Conservation (phyloP, 140 eudicot species). For the Cichorium intybus region DNA sequence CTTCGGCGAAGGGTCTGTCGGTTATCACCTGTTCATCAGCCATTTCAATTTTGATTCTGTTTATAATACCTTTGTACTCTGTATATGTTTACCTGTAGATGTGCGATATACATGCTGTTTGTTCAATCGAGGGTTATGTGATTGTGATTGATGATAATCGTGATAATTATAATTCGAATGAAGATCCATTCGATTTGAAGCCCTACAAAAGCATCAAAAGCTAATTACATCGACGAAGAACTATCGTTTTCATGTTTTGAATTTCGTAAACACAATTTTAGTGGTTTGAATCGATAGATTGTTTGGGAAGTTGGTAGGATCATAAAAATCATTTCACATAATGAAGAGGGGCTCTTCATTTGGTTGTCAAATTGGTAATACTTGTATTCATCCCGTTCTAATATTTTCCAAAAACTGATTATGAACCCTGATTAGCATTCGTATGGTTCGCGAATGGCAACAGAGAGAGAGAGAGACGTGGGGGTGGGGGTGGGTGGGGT, state of each 20-base stretch:
- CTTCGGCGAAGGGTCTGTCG: conserved; percentile 51
- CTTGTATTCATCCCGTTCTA: too few species aligned
- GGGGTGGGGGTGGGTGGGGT: too few species aligned
- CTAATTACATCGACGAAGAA: not conserved
- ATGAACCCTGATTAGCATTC: not conserved
- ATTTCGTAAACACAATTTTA: not conserved
- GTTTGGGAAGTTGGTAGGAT: too few species aligned
- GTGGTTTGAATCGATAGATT: too few species aligned
- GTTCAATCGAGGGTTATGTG: conserved; percentile 2
- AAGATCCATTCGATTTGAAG: not conserved
- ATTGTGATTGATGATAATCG: too few species aligned
- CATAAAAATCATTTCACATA: too few species aligned
- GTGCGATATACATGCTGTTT: not conserved
- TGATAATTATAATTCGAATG: too few species aligned
- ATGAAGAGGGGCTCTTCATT: too few species aligned
- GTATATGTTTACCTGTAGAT: not conserved
- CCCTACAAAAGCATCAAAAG: not conserved
- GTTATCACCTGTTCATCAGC: not conserved
- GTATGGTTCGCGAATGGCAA: too few species aligned
- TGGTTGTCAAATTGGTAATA: not conserved
- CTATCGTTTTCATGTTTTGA: not conserved
- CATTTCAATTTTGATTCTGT: not conserved
- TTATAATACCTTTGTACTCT: not conserved
- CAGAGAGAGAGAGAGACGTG: too few species aligned
- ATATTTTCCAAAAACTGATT: too few species aligned